Evolutionary conservation across 805 yeast genomes (phyloP).

Genomic region (Saccharomycopsis amapae): DNA sequence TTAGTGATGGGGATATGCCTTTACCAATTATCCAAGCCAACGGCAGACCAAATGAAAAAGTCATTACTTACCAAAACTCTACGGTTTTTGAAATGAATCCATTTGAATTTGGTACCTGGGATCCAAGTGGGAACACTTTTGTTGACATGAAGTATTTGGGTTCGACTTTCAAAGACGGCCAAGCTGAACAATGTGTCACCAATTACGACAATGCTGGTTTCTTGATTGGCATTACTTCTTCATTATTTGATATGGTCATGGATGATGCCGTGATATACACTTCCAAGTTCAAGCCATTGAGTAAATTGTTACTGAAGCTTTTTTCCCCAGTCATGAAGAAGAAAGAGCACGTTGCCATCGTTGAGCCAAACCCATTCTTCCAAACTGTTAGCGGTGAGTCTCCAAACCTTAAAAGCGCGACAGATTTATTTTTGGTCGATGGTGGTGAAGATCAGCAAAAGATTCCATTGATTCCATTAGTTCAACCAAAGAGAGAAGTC

Average conservation of each 20-base stretch:
- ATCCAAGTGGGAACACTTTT: constrained; percentile 60
- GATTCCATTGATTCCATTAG: constrained; percentile 47
- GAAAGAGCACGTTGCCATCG: constrained; percentile 15
- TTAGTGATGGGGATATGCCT: constrained; percentile 57
- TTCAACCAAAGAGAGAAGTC: constrained; percentile 45
- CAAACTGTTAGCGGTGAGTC: constrained; percentile 32
- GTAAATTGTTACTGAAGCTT: constrained; percentile 1
- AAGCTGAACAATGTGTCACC: constrained; percentile 42
- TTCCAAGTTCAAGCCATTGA: constrained; percentile 11
- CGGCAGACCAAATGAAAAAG: constrained; percentile 44
- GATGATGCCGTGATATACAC: too few species aligned
- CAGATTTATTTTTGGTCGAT: constrained; percentile 36
- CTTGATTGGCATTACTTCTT: constrained; percentile 75
- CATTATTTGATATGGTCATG: constrained; percentile 50
- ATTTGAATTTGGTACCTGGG: constrained; percentile 83
- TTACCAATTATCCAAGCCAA: constrained; percentile 61
- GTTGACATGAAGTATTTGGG: constrained; percentile 66
- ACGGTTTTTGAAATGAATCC: constrained; percentile 52
- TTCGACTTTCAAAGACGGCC: constrained; percentile 52
- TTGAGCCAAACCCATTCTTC: constrained; percentile 64
- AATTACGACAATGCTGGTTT: constrained; percentile 81
- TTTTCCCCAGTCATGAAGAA: constrained; percentile 1
- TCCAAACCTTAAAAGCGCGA: not conserved
- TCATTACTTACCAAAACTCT: constrained; percentile 38
- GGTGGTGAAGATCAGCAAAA: constrained; percentile 59